Evolutionary conservation across 169 alveolate species (phyloP), one percentile per base, ranked within the genome.

Genomic region (Plasmodium gaboni): DNA sequence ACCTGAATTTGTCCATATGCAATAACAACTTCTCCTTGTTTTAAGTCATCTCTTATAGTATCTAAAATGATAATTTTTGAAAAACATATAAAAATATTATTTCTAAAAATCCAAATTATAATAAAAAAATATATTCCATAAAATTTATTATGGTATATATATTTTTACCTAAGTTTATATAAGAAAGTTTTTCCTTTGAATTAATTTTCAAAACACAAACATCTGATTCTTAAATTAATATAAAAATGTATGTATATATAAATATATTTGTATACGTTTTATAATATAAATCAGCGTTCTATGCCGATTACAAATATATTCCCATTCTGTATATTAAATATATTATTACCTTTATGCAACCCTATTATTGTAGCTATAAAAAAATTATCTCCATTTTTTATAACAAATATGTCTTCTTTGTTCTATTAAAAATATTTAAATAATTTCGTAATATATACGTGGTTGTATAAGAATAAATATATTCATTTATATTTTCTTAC

Each of bases 1-100:
- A 78, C 89, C 46, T 78, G 89, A 64, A 78, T 78, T 67, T 78
- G 89, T 26, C 89, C 89, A 64, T 64, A 78, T n/a, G 89, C 53
- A 57, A 78, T 67, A 64, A 78, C 89, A 2, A 73, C 17, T 32
- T 78, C 89, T 13, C 89, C 89, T 24, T 42, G 89, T 60, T 51
- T 78, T 59, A 78, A 44, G 9, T 24, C 24, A 24, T 78, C 89
- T 22, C 74, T 63, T 60, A 24, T 78, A 44, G 88, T 2, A 50
- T 74, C 88, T 74, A 10, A 4, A 67, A 60, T 60, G 7, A 57
- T 50, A 74, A 50, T 65, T 55, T 38, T 38, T 38, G 7, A 5
- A 38, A 38, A 38, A 38, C 10, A 38, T 38, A 64, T 55, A 28
- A 2, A 22, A 64, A 64, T 10, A 64, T 64, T 26, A 24, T 22